Base-by-base conservation (phyloP, 1,139 yeast genomes). In the Candida anutae region DNA sequence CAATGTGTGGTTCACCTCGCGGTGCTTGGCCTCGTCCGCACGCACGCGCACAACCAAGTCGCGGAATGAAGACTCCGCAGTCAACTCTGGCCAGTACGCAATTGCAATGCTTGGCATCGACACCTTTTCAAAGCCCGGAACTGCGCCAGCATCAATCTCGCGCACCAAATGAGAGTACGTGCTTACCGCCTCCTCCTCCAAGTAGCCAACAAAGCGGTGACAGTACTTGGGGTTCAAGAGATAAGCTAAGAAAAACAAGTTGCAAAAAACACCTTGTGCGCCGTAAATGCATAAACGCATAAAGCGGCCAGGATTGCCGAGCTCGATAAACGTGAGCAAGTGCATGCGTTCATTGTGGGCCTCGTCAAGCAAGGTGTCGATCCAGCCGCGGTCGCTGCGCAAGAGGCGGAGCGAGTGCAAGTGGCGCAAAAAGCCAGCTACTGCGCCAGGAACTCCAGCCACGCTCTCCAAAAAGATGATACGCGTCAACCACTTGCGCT, bases 261-360 rank as follows among this genome's bases (percentile, higher is more conserved):
- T 79, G 51, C 76, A 69, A 48, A 80, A 80, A 3, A 79, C 72
- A 8, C 88, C 88, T 46, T 80, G 90, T 2, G 82, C 87, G 25
- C 70, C 55, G 39, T 72, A 72, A 6, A 80, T 63, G 53, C 77
- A 61, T 11, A 56, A 27, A 31, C 71, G 60, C 42, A 81, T 76
- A 39, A 76, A 65, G 61, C 69, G 50, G 1, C 79, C 71, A 8
- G 90, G 90, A 32, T 71, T 56, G 13, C 80, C 78, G 34, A 80
- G 53, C 45, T 76, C 73, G 38, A 79, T 69, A 42, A 80, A 80
- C 0, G 87, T 79, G 36, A 80, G 56, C 28, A 80, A 61, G 44
- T 80, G 90, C 81, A 80, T 79, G 46, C 87, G 65, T 53, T 80
- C 90, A 44, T 80, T 80, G 54, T 78, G 79, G 1, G 88, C 87